phyloP scores from a whole-genome alignment of 176 grass and related monocot genomes.

The Raddia guianensis region DNA sequence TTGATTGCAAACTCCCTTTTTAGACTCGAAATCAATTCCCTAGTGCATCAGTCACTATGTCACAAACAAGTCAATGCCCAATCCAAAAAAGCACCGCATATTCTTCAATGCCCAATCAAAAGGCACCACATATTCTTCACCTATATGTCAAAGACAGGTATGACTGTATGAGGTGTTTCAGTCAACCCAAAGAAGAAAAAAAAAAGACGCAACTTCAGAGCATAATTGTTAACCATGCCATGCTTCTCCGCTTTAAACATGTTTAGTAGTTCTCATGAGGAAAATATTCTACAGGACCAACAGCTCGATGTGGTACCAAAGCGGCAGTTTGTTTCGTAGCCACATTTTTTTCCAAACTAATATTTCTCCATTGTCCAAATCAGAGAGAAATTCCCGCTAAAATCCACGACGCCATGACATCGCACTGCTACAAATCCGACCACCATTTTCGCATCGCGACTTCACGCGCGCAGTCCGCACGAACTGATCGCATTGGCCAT shows the following conservation, averaged over 20 bases:
- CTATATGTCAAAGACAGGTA: neutral
- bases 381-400: neutral
- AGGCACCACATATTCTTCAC: neutral
- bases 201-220: neutral
- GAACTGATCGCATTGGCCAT: neutral
- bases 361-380: slow-evolving; percentile 14
- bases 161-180: neutral
- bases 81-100: neutral
- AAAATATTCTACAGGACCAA: neutral
- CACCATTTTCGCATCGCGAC: neutral
- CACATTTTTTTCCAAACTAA: neutral
- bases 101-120: slow-evolving; percentile 1
- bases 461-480: neutral
- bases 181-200: neutral
- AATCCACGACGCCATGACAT: neutral
- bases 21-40: neutral
- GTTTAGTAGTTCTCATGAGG: neutral
- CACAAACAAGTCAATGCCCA: slow-evolving; percentile 16
- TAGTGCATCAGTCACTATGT: slow-evolving; percentile 17
- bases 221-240: neutral
- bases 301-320: neutral
- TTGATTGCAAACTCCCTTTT: neutral
- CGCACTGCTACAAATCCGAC: neutral
- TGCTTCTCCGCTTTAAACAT: slow-evolving; percentile 1
- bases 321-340: neutral